These are phyloP conservation scores for Fusarium austroafricanum DNA, from an alignment of 2,329 filamentous ascomycete genomes.

Conservation along the genomic window DNA sequence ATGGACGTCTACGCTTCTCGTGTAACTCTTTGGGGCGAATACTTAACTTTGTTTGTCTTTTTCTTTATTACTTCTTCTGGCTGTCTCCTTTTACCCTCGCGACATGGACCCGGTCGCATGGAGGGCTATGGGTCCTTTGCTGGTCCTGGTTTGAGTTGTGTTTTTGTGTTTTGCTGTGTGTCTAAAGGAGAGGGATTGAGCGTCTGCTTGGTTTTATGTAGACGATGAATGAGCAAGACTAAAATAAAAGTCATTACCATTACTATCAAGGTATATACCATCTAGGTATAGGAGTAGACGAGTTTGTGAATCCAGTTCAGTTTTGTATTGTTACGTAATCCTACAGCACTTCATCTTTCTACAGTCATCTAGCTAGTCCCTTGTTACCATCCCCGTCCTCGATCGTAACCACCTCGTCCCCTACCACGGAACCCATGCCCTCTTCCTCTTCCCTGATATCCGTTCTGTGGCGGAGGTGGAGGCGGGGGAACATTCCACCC, in stretches of 20 bases:
- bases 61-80: slow-evolving; percentile 30
- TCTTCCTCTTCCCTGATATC: slow-evolving; percentile 40
- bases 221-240: slow-evolving; percentile 48
- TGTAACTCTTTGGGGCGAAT: slow-evolving; percentile 43
- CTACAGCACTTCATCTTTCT: background rate
- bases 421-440: slow-evolving; percentile 46
- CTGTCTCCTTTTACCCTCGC: slow-evolving; percentile 5
- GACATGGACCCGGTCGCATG: slow-evolving; percentile 19
- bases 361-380: background rate
- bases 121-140: slow-evolving; percentile 22
- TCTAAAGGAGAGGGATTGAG: slow-evolving; percentile 19
- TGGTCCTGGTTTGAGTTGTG: slow-evolving; percentile 26
- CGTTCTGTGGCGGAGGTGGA: slow-evolving; percentile 40
- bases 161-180: slow-evolving; percentile 19
- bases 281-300: background rate
- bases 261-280: slow-evolving; percentile 36
- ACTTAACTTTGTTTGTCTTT: slow-evolving; percentile 30
- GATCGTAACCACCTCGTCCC: slow-evolving; percentile 49
- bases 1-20: slow-evolving; percentile 40
- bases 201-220: slow-evolving; percentile 45
- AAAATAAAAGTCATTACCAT: slow-evolving; percentile 47
- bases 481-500: slow-evolving; percentile 43
- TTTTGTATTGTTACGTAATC: background rate
- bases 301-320: background rate
- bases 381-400: slow-evolving; percentile 46